These are phyloP conservation scores for Lithospermum erythrorhizon DNA, from an alignment of 257 asterid species.

Conservation along the genomic window DNA sequence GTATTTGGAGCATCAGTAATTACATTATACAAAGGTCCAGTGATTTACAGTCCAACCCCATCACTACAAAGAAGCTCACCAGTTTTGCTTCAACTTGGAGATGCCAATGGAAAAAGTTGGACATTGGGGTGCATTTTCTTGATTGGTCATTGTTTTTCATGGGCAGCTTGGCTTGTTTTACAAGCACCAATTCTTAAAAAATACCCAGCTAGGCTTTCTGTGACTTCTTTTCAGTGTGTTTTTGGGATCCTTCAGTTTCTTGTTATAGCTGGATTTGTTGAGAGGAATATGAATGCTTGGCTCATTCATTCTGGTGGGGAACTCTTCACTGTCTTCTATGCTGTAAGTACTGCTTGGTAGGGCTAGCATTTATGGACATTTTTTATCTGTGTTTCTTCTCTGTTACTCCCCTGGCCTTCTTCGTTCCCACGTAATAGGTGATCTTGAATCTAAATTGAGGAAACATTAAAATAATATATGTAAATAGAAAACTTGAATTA, in stretches of 20 bases:
- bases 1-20: conserved; percentile 95
- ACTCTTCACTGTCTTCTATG: conserved; percentile 89
- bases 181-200: conserved; percentile 76
- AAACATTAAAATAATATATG: no score
- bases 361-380: background rate
- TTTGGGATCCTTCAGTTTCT: conserved; percentile 82
- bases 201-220: conserved; percentile 86
- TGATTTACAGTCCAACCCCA: conserved; percentile 72
- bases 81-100: conserved; percentile 34
- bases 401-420: no score
- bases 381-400: no score
- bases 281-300: conserved; percentile 83
- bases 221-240: conserved; percentile 84
- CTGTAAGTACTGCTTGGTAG: conserved; percentile 32
- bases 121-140: conserved; percentile 75
- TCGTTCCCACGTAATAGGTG: no score
- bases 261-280: conserved; percentile 63
- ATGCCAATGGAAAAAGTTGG: conserved; percentile 76
- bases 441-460: no score
- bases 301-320: conserved; percentile 71
- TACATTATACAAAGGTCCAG: conserved; percentile 89
- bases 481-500: no score
- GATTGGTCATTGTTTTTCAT: conserved; percentile 89
- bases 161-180: conserved; percentile 94
- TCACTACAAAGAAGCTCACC: conserved; percentile 24